These are phyloP conservation scores for Aurifilum marmelostoma DNA, from an alignment of 2,329 filamentous ascomycete genomes.

Conservation along the genomic window DNA sequence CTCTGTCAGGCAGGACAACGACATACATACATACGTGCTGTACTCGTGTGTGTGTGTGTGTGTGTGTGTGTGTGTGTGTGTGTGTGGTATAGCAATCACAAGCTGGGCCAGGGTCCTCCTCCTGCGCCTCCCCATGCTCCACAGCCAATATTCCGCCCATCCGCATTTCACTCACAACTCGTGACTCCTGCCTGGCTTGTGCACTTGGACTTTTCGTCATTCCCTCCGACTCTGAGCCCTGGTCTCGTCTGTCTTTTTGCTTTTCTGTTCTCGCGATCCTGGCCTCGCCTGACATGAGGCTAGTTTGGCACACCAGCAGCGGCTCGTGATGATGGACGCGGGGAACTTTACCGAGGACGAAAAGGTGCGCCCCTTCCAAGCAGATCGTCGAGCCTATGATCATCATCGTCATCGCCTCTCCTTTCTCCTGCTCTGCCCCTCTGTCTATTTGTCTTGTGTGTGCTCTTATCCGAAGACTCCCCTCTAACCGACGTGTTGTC, in stretches of 20 bases:
- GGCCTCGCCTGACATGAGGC: conserved; percentile 27
- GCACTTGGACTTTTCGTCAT: conserved; percentile 18
- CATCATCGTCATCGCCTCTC: conserved; percentile 11
- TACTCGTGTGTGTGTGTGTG: background rate
- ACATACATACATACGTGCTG: background rate
- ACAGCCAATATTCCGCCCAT: conserved; percentile 17
- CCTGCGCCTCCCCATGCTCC: conserved; percentile 20
- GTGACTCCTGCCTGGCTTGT: conserved; percentile 23
- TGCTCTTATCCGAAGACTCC: background rate
- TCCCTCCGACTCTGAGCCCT: conserved; percentile 10
- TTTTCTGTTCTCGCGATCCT: conserved; percentile 4
- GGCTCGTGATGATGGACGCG: conserved; percentile 44
- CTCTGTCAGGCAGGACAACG: background rate
- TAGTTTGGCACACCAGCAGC: conserved; percentile 16
- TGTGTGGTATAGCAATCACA: conserved; percentile 18
- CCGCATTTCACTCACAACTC: conserved; percentile 14
- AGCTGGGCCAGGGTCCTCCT: conserved; percentile 12
- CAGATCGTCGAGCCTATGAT: conserved; percentile 6
- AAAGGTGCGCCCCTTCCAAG: conserved; percentile 48
- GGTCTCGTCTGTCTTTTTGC: background rate
- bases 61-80: background rate
- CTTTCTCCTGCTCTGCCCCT: background rate
- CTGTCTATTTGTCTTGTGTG: background rate
- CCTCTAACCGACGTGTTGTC: conserved; percentile 11
- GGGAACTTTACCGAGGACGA: conserved; percentile 51